A percentile compares a stretch with the other conserved stretches of the same genome.
Evolutionary conservation across 192 early-diverging fungal genomes (phyloP).

Genomic region (Umbelopsis sp.): DNA sequence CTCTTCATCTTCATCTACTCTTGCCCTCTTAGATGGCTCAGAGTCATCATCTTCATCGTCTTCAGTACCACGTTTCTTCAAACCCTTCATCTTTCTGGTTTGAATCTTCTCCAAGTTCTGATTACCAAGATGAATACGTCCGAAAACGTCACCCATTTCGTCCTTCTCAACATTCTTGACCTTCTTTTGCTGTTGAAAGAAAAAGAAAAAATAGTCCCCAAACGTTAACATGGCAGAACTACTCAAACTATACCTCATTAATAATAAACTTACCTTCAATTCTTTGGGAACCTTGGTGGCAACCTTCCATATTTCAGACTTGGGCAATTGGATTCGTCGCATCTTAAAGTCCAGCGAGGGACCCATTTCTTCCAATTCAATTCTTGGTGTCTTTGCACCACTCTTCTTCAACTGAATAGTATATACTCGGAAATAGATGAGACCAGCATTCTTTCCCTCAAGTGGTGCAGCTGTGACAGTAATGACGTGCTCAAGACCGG

Average conservation of each 20-base stretch:
- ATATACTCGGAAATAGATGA: conserved; percentile 82
- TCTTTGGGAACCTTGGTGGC: conserved; percentile 87
- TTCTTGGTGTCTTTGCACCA: conserved; percentile 80
- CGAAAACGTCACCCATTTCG: conserved; percentile 90
- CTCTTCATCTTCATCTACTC: conserved; percentile 42
- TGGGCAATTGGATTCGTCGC: conserved; percentile 71
- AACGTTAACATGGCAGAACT: not conserved
- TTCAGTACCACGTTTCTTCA: conserved; percentile 64
- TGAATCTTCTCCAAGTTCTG: conserved; percentile 94
- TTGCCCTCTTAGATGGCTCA: conserved; percentile 42
- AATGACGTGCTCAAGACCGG: conserved; percentile 90
- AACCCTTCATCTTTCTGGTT: conserved; percentile 98
- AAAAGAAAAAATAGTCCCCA: conserved; percentile 13
- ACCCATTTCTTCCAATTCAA: conserved; percentile 95
- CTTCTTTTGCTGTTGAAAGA: conserved; percentile 72
- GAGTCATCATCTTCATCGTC: conserved; percentile 35
- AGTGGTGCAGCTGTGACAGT: conserved; percentile 72
- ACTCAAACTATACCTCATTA: not conserved
- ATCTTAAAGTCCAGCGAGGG: conserved; percentile 82
- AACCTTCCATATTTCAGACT: conserved; percentile 81
- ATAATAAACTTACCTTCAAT: conserved; percentile 58
- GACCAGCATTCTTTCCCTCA: conserved; percentile 53
- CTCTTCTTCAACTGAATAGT: conserved; percentile 85
- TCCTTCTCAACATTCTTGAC: conserved; percentile 91
- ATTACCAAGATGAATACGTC: conserved; percentile 88